These are phyloP conservation scores for Sphagnurus paluster DNA, from an alignment of 1,284 basidiomycete genomes.

Conservation along the genomic window DNA sequence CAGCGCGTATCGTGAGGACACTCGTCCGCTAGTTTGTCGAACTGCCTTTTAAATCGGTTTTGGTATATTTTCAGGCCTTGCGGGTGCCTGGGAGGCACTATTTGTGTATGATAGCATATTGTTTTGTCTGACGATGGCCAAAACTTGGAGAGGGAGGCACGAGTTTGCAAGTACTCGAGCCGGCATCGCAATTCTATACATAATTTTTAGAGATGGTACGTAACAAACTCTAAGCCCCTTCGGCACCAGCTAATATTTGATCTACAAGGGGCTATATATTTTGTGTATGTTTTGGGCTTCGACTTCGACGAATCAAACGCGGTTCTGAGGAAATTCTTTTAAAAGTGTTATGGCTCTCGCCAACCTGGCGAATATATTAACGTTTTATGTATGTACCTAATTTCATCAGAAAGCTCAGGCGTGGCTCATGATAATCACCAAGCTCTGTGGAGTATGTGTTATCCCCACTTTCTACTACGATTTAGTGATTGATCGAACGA, in stretches of 20 bases:
- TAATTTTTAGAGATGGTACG: constrained; percentile 40
- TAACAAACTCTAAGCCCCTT: neutral
- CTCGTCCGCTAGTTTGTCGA: no score
- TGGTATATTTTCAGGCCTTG: constrained; percentile 26
- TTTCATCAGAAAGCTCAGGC: neutral
- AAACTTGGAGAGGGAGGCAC: constrained; percentile 31
- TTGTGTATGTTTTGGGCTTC: constrained; percentile 30
- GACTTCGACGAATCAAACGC: neutral
- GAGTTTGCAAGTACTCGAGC: constrained; percentile 23
- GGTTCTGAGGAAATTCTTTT: no score
- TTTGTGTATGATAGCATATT: constrained; percentile 40
- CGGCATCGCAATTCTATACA: constrained; percentile 29
- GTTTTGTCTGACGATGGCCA: constrained; percentile 35
- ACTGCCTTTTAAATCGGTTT: neutral
- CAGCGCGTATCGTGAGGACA: constrained; percentile 29
- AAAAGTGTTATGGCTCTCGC: constrained; percentile 38
- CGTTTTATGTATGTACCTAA: constrained; percentile 36
- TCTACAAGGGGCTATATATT: constrained; percentile 37
- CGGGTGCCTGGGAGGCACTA: constrained; percentile 42
- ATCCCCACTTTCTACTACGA: no score
- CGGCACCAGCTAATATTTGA: neutral
- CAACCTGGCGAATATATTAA: constrained; percentile 41
- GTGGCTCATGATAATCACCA: neutral
- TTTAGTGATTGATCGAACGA: neutral
- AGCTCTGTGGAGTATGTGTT: constrained; percentile 24